Percentiles rank a stretch among this genome's conserved stretches.
These are phyloP conservation scores for Gnomoniopsis sp. DNA, from an alignment of 2,329 filamentous ascomycete species.

Conservation along the genomic window DNA sequence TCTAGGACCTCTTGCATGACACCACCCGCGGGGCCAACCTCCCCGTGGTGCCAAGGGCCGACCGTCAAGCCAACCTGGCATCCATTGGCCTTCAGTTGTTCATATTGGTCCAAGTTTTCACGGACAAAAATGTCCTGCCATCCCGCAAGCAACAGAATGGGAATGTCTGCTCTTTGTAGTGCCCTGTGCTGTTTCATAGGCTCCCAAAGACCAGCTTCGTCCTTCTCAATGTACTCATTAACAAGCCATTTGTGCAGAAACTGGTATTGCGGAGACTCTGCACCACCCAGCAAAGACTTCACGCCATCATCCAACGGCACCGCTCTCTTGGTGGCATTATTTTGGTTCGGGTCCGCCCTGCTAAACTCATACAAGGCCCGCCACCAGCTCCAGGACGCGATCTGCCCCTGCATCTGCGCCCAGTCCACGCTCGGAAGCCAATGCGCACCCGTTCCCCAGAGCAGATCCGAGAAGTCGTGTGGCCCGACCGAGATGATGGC, in stretches of 20 bases:
- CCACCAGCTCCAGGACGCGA: background rate
- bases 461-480: slow-evolving; percentile 14
- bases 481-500: slow-evolving; percentile 10
- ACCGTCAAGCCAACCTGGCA: slow-evolving; percentile 9
- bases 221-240: background rate
- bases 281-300: background rate
- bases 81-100: slow-evolving; percentile 2
- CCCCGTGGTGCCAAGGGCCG: slow-evolving; percentile 12
- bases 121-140: slow-evolving; percentile 14
- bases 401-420: background rate
- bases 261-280: background rate
- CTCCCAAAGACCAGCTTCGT: background rate
- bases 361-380: background rate
- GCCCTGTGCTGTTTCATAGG: slow-evolving; percentile 6
- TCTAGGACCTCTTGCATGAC: slow-evolving; percentile 2
- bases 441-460: slow-evolving; percentile 19
- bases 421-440: slow-evolving; percentile 11
- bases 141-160: slow-evolving; percentile 7
- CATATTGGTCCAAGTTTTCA: background rate
- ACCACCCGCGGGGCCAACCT: background rate
- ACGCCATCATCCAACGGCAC: slow-evolving; percentile 11
- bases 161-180: background rate
- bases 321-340: background rate
- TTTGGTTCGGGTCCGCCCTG: background rate
- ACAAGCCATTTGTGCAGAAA: slow-evolving; percentile 7